Percentiles rank a stretch among this genome's conserved stretches.
Evolutionary conservation across 148 eudicot genomes (phyloP).

Genomic region (Rheum nobile): DNA sequence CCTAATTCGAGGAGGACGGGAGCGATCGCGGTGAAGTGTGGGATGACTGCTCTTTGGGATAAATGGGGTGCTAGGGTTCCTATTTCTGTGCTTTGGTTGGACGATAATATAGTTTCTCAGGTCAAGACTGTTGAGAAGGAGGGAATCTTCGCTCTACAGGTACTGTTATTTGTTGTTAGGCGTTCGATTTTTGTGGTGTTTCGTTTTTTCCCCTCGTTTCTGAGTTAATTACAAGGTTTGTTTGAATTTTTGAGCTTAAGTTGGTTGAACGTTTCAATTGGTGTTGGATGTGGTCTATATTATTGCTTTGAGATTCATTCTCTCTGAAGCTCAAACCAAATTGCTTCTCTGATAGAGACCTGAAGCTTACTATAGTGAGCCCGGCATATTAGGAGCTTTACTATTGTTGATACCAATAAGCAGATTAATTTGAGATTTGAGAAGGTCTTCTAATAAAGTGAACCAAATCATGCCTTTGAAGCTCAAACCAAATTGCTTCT

Average conservation of each 20-base stretch:
- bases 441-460: neutral
- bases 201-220: neutral
- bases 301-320: neutral
- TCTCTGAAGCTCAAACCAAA: neutral
- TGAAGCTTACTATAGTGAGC: neutral
- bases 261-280: neutral
- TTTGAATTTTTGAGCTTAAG: neutral
- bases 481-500: too few relatives aligned
- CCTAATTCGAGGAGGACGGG: constrained; percentile 67
- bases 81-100: constrained; percentile 64
- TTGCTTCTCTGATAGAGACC: neutral
- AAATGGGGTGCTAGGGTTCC: constrained; percentile 94
- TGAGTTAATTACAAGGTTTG: neutral
- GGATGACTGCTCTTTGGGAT: constrained; percentile 93
- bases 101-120: constrained; percentile 85
- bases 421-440: neutral
- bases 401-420: neutral
- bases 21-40: constrained; percentile 75
- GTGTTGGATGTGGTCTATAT: neutral
- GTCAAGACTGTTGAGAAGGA: constrained; percentile 87
- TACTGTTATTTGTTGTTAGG: constrained; percentile 1
- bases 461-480: neutral
- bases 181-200: neutral
- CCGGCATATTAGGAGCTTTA: neutral
- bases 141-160: constrained; percentile 89